phyloP scores from a whole-genome alignment of 352 stramenopile genomes.

The Globisporangium acanthophoron region DNA sequence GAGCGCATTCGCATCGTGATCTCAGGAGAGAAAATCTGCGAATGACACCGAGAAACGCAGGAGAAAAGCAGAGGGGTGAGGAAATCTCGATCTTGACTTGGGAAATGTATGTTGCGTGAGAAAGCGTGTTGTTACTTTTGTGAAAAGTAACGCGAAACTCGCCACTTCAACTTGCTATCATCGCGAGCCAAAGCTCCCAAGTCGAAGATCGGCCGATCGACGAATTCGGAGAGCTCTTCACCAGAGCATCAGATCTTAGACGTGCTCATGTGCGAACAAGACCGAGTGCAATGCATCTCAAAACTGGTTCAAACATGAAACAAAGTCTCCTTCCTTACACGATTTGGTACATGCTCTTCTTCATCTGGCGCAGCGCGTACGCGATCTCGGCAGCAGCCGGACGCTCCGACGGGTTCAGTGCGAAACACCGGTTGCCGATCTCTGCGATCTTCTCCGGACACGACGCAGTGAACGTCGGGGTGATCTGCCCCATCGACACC shows the following conservation, averaged over 20 bases:
- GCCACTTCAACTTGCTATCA: not conserved
- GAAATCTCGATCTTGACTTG: not conserved
- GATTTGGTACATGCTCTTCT: constrained; percentile 4
- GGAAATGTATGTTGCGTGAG: not conserved
- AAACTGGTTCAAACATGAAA: no score
- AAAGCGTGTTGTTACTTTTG: no score
- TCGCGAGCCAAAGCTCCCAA: no score
- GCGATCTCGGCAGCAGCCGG: not conserved
- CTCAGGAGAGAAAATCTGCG: not conserved
- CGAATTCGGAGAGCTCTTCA: no score
- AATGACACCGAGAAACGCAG: not conserved
- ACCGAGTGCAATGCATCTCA: no score
- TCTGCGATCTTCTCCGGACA: constrained; percentile 7
- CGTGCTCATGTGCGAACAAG: no score
- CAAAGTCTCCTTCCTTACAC: not conserved
- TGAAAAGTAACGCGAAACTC: not conserved
- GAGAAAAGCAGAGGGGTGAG: not conserved
- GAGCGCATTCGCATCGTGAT: not conserved
- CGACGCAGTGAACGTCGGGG: not conserved
- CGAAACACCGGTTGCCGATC: not conserved
- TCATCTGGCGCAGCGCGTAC: not conserved
- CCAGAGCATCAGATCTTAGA: no score
- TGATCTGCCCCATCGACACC: constrained; percentile 1
- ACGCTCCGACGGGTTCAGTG: not conserved
- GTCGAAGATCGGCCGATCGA: no score